Evolutionary conservation across 2,329 filamentous ascomycete species (phyloP), one percentile per base, ranked within the genome.

Genomic region (Alternaria gansuensis): DNA sequence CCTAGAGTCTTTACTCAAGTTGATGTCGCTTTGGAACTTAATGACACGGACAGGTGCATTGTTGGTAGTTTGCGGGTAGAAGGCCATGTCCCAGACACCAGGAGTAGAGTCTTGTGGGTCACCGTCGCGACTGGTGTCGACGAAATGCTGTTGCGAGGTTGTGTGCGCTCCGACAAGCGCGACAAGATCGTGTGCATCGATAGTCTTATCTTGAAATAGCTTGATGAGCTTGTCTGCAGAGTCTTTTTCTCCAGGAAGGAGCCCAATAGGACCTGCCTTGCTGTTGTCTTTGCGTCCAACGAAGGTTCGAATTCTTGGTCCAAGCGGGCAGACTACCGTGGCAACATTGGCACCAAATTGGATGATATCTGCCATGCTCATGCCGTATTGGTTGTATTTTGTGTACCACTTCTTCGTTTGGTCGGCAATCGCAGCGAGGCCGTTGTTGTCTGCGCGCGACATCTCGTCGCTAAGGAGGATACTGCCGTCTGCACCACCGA

Each of bases 301-400:
- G 39, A 76, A 78, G 3, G 73, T 70, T 6, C 75, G 70, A 41
- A 78, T 65, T 17, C 77, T 70, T n/a, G 77, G 77, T 7, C 77
- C 77, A 7, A 78, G 67, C 0, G 77, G 77, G 49, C 76, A 79
- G 2, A 75, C 75, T 3, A 79, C 76, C 3, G 75, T 75, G 5
- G 76, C 76, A 23, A 78, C 67, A 29, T 70, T 78, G 31, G 75
- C 75, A 36, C 71, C 76, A 28, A 77, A 72, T 51, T 79, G 76
- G 23, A 79, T 77, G 24, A 79, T 67, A 48, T 79, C 77, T 7
- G 76, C 76, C 71, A 77, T 76, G 31, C 65, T 69, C 53, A 77
- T 68, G 26, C 73, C 72, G 45, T 76, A 77, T 21, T 69, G 60
- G 43, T 70, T 69, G 60, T 74, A 76, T 51, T 74, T 75, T 28